A percentile compares a stretch with the other conserved stretches of the same genome.
These are phyloP conservation scores for Ambrosia artemisiifolia DNA, from an alignment of 129 eudicot genomes.

Conservation along the genomic window DNA sequence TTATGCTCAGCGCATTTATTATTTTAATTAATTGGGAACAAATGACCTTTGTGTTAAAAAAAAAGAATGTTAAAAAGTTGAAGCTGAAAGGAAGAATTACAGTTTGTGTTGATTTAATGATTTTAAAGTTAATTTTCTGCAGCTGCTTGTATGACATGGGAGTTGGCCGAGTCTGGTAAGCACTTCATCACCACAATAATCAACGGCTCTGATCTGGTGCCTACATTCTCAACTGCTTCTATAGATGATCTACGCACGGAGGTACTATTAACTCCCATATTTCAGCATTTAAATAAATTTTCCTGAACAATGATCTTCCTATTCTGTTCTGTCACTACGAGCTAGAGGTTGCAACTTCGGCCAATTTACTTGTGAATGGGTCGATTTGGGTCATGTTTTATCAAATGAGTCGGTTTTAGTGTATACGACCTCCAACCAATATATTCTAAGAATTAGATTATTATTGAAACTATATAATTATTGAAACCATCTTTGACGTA, in stretches of 20 bases:
- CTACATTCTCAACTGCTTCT: constrained; percentile 92
- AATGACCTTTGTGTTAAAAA: background rate
- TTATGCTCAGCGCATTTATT: background rate
- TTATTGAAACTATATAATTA: background rate
- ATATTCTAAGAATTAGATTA: background rate
- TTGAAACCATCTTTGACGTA: background rate
- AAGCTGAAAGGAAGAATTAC: background rate
- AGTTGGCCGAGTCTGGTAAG: constrained; percentile 96
- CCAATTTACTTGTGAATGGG: background rate
- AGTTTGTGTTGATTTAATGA: constrained; percentile 1
- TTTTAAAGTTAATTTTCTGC: constrained; percentile 20
- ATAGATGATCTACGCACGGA: constrained; percentile 96
- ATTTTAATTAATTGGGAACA: background rate
- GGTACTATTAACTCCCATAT: constrained; percentile 41
- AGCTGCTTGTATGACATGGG: constrained; percentile 99
- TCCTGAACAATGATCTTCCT: background rate
- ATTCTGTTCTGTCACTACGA: background rate
- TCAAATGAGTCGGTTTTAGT: background rate
- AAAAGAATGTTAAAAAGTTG: background rate
- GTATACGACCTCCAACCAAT: background rate
- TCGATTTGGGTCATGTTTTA: background rate
- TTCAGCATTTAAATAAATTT: background rate
- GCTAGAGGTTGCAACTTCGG: background rate
- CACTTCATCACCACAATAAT: constrained; percentile 84
- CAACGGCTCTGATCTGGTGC: constrained; percentile 97